Evolutionary conservation across 2,329 filamentous ascomycete genomes (phyloP).

Genomic region (Cladophialophora immunda): DNA sequence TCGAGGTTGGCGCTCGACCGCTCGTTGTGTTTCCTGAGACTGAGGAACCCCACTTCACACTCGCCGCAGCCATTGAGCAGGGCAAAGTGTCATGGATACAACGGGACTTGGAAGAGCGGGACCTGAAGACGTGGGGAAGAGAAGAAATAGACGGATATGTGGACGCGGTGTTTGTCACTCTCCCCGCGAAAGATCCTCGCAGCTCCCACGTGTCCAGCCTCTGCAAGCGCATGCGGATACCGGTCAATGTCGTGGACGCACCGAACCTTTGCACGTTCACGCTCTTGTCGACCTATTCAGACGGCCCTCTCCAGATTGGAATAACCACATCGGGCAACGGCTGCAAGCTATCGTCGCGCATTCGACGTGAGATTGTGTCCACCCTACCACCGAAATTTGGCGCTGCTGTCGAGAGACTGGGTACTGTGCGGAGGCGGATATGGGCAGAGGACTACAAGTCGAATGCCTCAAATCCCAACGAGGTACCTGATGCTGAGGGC

Average conservation of each 20-base stretch:
- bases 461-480: constrained; percentile 47
- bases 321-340: constrained; percentile 95
- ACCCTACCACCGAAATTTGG: constrained; percentile 80
- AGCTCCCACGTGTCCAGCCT: constrained; percentile 74
- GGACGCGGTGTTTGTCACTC: constrained; percentile 90
- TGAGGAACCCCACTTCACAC: constrained; percentile 66
- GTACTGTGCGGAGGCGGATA: constrained; percentile 74
- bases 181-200: constrained; percentile 56
- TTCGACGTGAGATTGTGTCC: constrained; percentile 86
- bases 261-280: constrained; percentile 88
- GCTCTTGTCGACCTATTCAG: constrained; percentile 84
- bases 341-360: constrained; percentile 89
- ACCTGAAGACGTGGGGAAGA: constrained; percentile 80
- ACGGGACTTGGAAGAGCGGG: constrained; percentile 70
- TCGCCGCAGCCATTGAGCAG: constrained; percentile 56
- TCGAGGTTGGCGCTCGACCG: constrained; percentile 82
- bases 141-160: constrained; percentile 79
- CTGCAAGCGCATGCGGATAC: constrained; percentile 82
- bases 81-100: constrained; percentile 54
- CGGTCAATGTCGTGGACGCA: constrained; percentile 90
- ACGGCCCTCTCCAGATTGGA: constrained; percentile 92
- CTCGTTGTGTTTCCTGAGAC: constrained; percentile 77
- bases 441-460: constrained; percentile 73
- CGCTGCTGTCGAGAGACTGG: constrained; percentile 77
- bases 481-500: constrained; percentile 54